phyloP scores from a whole-genome alignment of 257 asterid genomes.

The Misopates orontium region DNA sequence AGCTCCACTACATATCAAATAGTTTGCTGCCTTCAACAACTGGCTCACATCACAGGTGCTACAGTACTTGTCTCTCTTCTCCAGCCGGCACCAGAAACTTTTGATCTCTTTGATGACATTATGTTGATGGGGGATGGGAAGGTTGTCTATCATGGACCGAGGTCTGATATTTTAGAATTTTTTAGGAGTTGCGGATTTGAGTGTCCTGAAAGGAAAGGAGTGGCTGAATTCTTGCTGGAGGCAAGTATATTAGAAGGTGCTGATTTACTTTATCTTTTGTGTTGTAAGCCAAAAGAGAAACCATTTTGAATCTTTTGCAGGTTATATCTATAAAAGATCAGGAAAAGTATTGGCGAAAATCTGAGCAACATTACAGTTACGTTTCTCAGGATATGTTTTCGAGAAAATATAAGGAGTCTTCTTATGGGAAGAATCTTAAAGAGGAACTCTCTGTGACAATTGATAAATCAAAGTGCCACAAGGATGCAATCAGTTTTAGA shows the following conservation, averaged over 20 bases:
- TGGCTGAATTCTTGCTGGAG: constrained; percentile 68
- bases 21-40: constrained; percentile 47
- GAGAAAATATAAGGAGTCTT: constrained; percentile 41
- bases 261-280: background rate
- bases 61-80: constrained; percentile 54
- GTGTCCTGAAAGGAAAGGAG: constrained; percentile 70
- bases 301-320: constrained; percentile 29
- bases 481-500: constrained; percentile 37
- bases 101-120: constrained; percentile 55
- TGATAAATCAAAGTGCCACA: constrained; percentile 44
- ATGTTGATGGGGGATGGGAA: constrained; percentile 59
- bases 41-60: constrained; percentile 49
- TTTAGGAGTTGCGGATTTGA: constrained; percentile 50
- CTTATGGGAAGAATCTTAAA: constrained; percentile 31
- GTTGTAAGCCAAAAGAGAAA: background rate
- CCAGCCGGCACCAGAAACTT: constrained; percentile 70
- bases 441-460: constrained; percentile 40
- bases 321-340: constrained; percentile 56
- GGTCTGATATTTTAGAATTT: constrained; percentile 39
- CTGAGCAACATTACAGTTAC: constrained; percentile 37
- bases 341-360: constrained; percentile 49
- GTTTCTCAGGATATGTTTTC: constrained; percentile 41
- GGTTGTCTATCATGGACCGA: constrained; percentile 57
- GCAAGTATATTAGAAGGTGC: constrained; percentile 25
- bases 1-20: constrained; percentile 63